These are phyloP conservation scores for Thecaphora thlaspeos DNA, from an alignment of 1,284 basidiomycete genomes.

Conservation along the genomic window DNA sequence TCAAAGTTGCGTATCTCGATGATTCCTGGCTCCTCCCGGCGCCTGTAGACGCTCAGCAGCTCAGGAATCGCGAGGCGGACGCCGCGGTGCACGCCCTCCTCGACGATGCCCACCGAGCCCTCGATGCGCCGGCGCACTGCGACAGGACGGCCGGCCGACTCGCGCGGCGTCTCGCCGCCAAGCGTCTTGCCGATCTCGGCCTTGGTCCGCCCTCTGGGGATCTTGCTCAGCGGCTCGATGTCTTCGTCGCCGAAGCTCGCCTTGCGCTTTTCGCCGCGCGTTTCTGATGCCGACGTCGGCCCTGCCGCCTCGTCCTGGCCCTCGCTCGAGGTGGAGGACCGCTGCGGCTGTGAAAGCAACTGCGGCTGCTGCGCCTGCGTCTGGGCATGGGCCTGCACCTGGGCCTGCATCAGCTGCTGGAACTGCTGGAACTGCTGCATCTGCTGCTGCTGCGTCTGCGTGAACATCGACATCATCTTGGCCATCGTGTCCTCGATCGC, in stretches of 20 bases:
- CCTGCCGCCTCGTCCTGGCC: not conserved
- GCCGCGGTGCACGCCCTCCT: slow-evolving; percentile 25
- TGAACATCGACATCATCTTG: not conserved
- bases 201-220: slow-evolving; percentile 23
- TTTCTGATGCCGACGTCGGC: not conserved
- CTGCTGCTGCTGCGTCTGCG: not conserved
- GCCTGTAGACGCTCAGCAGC: slow-evolving; percentile 28
- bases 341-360: too few relatives aligned
- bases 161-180: slow-evolving; percentile 69
- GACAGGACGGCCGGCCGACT: slow-evolving; percentile 61
- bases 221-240: slow-evolving; percentile 30
- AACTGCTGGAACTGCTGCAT: not conserved
- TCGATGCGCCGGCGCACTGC: slow-evolving; percentile 61
- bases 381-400: not conserved
- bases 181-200: slow-evolving; percentile 64
- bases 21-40: slow-evolving; percentile 63
- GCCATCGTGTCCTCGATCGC: not conserved
- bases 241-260: slow-evolving; percentile 20
- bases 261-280: slow-evolving; percentile 34
- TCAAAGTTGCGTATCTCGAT: slow-evolving; percentile 79
- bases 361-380: not conserved
- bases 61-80: slow-evolving; percentile 27
- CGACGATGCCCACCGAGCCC: slow-evolving; percentile 18
- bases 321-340: not conserved
- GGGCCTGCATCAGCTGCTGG: not conserved